Evolutionary conservation across 352 stramenopile species (phyloP).

Genomic region (Globisporangium ultimum): DNA sequence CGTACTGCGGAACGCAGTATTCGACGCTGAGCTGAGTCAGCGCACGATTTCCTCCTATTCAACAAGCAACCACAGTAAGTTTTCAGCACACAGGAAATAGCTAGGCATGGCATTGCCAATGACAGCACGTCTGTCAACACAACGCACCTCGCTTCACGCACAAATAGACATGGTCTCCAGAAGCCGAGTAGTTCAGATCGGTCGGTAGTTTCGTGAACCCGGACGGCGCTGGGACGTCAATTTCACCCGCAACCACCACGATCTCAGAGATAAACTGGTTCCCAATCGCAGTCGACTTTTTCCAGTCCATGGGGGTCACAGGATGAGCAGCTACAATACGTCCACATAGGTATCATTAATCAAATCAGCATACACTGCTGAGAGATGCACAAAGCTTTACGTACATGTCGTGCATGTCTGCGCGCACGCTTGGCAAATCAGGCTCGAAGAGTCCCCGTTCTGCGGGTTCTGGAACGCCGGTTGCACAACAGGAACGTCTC

Average conservation of each 20-base stretch:
- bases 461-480: slow-evolving; percentile 34
- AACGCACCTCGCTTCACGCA: slow-evolving; percentile 54
- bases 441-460: slow-evolving; percentile 1
- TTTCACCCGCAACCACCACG: slow-evolving; percentile 45
- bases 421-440: slow-evolving; percentile 65
- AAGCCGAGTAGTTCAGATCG: slow-evolving; percentile 61
- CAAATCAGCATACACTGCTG: not conserved
- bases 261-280: slow-evolving; percentile 66
- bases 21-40: slow-evolving; percentile 36
- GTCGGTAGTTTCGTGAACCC: slow-evolving; percentile 53
- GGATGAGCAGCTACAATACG: slow-evolving; percentile 27
- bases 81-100: too few species aligned
- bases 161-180: slow-evolving; percentile 67
- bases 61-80: too few species aligned
- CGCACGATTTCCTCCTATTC: slow-evolving; percentile 14
- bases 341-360: not conserved
- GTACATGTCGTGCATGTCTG: slow-evolving; percentile 62
- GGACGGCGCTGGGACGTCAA: slow-evolving; percentile 40
- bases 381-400: not conserved
- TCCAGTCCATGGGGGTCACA: slow-evolving; percentile 49
- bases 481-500: slow-evolving; percentile 45
- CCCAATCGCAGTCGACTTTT: slow-evolving; percentile 19
- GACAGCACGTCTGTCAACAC: not conserved
- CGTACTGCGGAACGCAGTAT: not conserved
- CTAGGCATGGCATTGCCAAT: not conserved